These are phyloP conservation scores for Astragalus membranaceus DNA, from an alignment of 306 rosid genomes.

Conservation along the genomic window DNA sequence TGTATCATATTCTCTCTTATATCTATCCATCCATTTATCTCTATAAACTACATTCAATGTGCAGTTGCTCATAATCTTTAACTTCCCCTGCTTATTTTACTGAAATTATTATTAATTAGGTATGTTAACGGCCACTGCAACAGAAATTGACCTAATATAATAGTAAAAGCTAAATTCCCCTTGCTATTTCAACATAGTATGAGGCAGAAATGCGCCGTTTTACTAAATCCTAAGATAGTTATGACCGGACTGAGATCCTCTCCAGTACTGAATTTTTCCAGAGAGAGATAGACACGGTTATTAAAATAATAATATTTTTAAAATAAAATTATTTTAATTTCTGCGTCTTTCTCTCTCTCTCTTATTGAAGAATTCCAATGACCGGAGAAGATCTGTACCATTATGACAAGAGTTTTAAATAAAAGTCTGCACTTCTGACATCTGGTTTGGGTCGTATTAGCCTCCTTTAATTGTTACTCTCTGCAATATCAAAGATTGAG, in stretches of 20 bases:
- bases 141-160: not conserved
- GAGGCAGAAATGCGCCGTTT: not conserved
- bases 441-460: too few relatives aligned
- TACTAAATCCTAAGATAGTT: not conserved
- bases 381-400: too few relatives aligned
- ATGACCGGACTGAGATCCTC: too few relatives aligned
- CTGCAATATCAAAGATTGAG: too few relatives aligned
- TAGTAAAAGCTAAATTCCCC: not conserved
- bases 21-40: slow-evolving; percentile 13
- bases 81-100: not conserved
- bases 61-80: slow-evolving; percentile 4
- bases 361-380: too few relatives aligned
- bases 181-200: not conserved
- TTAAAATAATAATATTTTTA: too few relatives aligned
- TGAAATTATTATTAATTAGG: not conserved
- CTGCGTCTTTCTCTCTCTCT: too few relatives aligned
- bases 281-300: too few relatives aligned
- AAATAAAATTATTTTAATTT: too few relatives aligned
- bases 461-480: too few relatives aligned
- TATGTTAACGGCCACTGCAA: not conserved
- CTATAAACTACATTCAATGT: slow-evolving; percentile 25
- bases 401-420: not conserved
- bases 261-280: too few relatives aligned
- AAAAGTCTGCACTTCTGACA: too few relatives aligned
- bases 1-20: slow-evolving; percentile 47